Evolutionary conservation across 225 moss, liverwort and hornwort species (phyloP).

Genomic region (Straminergon stramineum): DNA sequence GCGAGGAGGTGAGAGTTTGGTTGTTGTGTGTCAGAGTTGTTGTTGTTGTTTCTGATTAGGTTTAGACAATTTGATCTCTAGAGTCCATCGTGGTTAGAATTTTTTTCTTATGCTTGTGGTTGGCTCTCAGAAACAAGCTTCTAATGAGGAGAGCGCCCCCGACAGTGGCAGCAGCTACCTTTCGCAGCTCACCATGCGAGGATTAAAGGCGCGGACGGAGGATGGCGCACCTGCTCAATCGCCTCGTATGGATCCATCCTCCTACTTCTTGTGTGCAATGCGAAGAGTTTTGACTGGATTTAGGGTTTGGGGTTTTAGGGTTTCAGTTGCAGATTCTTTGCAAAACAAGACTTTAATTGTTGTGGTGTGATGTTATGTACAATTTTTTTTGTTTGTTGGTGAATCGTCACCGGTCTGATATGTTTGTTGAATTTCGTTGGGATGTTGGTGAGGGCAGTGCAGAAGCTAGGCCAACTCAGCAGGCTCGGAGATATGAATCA

Average conservation of each 20-base stretch:
- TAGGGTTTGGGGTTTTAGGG: not conserved
- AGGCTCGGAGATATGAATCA: constrained; percentile 68
- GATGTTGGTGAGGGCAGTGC: constrained; percentile 51
- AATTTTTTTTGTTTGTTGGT: not conserved
- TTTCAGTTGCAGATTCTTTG: not conserved
- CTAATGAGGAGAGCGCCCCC: constrained; percentile 6
- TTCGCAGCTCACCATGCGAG: constrained; percentile 48
- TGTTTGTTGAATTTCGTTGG: not conserved
- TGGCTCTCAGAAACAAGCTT: constrained; percentile 9
- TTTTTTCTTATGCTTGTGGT: not conserved
- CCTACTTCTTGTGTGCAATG: not conserved
- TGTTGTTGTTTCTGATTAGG: not conserved
- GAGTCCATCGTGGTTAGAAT: not conserved
- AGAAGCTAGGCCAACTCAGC: constrained; percentile 75
- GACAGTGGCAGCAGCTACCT: constrained; percentile 57
- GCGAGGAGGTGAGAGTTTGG: constrained; percentile 29
- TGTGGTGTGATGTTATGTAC: not conserved
- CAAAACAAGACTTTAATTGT: not conserved
- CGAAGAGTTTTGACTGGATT: not conserved
- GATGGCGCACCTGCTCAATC: constrained; percentile 15
- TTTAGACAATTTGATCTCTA: no score
- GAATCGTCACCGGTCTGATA: not conserved
- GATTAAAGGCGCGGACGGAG: constrained; percentile 35
- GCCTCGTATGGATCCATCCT: constrained; percentile 24
- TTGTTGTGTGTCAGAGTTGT: not conserved